phyloP scores from a whole-genome alignment of 768 basidiomycete species.

The Rhodotorula sphaerocarpa region DNA sequence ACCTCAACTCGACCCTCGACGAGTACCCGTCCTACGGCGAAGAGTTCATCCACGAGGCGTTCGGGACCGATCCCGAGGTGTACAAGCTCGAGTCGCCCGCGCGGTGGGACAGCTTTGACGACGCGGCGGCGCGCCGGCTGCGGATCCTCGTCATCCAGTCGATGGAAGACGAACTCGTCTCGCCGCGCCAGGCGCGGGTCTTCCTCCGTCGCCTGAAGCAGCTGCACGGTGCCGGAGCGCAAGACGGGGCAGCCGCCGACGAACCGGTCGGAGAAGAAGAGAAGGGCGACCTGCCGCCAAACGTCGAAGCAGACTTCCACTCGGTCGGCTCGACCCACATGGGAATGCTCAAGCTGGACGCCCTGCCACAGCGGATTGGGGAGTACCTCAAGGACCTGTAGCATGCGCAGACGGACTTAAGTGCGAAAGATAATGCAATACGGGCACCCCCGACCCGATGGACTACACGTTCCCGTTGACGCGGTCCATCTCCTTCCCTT shows the following conservation, averaged over 20 bases:
- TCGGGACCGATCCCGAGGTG: conserved; percentile 11
- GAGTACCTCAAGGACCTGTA: neutral
- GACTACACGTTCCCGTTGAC: conserved; percentile 25
- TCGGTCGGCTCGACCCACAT: conserved; percentile 15
- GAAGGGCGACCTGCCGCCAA: neutral
- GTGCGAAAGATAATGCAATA: neutral
- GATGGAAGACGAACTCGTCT: conserved; percentile 36
- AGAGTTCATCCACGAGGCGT: conserved; percentile 35
- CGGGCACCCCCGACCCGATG: too few relatives aligned
- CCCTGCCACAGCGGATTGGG: neutral
- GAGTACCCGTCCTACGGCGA: conserved; percentile 37
- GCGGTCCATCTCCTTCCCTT: conserved; percentile 40
- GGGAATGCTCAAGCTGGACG: neutral
- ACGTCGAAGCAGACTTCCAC: conserved; percentile 27
- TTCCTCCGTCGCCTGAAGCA: conserved; percentile 25
- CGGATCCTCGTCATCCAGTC: conserved; percentile 36
- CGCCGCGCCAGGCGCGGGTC: conserved; percentile 27
- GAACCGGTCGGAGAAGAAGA: neutral
- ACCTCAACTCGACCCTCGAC: conserved; percentile 30
- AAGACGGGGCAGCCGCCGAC: neutral
- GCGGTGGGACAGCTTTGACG: conserved; percentile 13
- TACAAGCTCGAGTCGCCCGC: conserved; percentile 22
- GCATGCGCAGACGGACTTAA: too few relatives aligned
- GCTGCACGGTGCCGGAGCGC: neutral
- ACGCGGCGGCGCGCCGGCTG: neutral